Conservation (phyloP, 768 basidiomycete genomes). For the Trametes sanguinea region DNA sequence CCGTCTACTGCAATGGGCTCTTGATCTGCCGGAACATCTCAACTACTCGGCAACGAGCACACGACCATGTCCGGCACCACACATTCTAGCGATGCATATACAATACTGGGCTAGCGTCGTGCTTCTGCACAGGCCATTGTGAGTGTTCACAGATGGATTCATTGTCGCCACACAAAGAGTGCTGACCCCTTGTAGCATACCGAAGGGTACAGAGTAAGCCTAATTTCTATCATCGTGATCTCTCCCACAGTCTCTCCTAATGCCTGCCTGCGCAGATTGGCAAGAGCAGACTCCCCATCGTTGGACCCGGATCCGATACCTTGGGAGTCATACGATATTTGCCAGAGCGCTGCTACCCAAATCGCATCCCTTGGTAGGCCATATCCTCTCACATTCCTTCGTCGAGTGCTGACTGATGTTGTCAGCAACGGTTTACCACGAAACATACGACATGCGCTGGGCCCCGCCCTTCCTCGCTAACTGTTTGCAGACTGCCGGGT, state of each 20-base stretch:
- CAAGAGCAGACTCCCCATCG: constrained; percentile 5
- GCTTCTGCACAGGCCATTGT: constrained; percentile 79
- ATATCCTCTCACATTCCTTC: not conserved
- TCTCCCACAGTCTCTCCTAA: not conserved
- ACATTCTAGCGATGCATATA: constrained; percentile 67
- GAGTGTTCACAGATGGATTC: constrained; percentile 36
- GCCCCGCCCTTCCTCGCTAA: constrained; percentile 66
- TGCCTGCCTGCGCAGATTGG: not conserved
- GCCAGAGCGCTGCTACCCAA: constrained; percentile 75
- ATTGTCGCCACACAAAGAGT: constrained; percentile 9
- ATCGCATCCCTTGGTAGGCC: constrained; percentile 63
- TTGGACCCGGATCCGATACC: constrained; percentile 44
- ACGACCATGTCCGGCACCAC: constrained; percentile 59
- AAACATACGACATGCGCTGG: constrained; percentile 60
- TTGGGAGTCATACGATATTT: constrained; percentile 72
- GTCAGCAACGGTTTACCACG: constrained; percentile 59
- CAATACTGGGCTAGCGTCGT: constrained; percentile 78
- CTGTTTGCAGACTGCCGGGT: constrained; percentile 74
- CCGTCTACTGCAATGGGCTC: constrained; percentile 74
- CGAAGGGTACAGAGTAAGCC: constrained; percentile 68
- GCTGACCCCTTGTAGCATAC: constrained; percentile 50
- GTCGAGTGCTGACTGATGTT: not conserved
- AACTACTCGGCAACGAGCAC: constrained; percentile 53
- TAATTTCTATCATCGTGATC: not conserved
- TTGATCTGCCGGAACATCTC: constrained; percentile 64